These are phyloP conservation scores for Mimosa bimucronata DNA, from an alignment of 306 rosid species.

Conservation along the genomic window DNA sequence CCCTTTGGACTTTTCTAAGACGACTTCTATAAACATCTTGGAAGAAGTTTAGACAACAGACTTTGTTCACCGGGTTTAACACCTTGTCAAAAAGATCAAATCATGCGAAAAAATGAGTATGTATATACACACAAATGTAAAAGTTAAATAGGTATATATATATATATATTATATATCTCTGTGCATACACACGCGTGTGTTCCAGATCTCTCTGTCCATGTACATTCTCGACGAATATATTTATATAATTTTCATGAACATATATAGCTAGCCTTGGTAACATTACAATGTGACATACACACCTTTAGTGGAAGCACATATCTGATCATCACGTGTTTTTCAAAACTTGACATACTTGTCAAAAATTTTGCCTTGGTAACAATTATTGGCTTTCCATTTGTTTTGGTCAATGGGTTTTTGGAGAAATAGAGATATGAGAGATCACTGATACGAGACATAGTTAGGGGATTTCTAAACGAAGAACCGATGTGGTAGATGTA, in stretches of 20 bases:
- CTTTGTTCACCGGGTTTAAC: conserved; percentile 34
- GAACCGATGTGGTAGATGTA: conserved; percentile 52
- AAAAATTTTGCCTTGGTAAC: neutral
- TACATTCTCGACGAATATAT: too few species aligned
- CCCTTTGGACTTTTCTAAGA: neutral
- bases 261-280: neutral
- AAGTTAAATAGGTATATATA: too few species aligned
- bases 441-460: neutral
- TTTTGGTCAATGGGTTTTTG: conserved; percentile 16
- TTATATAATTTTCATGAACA: too few species aligned
- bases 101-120: neutral
- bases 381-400: conserved; percentile 40
- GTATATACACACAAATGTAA: too few species aligned
- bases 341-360: conserved; percentile 32
- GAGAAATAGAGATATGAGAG: conserved; percentile 20
- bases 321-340: conserved; percentile 22
- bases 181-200: too few species aligned
- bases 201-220: too few species aligned
- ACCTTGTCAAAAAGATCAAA: conserved; percentile 24
- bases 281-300: neutral
- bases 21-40: conserved; percentile 7
- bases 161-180: too few species aligned
- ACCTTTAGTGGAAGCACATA: conserved; percentile 48
- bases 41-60: neutral
- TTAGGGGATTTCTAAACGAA: conserved; percentile 46